Base-by-base conservation (phyloP, 495 filamentous ascomycete species). In the Pyrenula massariospora region DNA sequence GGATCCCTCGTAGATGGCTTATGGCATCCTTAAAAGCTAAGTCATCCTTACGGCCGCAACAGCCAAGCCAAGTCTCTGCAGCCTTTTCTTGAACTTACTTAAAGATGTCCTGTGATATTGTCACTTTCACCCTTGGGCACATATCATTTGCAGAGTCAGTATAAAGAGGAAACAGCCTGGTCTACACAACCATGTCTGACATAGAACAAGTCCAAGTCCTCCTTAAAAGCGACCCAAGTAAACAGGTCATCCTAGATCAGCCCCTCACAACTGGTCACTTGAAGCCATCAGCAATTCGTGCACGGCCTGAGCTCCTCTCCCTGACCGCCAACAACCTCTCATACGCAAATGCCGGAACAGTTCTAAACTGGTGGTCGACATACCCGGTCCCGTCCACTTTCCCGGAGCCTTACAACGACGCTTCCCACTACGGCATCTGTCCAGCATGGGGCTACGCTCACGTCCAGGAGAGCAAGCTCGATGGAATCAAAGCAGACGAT, bases 371-470 rank as follows among this genome's bases (percentile, higher is more conserved):
- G 81, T 82, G 73, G 74, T 60, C 70, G 24, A 52, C 68, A 12
- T 74, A 71, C 47, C 72, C 70, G 0, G 65, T 72, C 2, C 68
- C 70, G 0, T 1, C 53, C 10, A 54, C 64, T 8, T 70, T 72
- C 0, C 79, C 81, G n/a, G 68, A 68, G 0, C 74, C 78, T 10
- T 82, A 77, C 65, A 74, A 77, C 59, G 74, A 83, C 60, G 24
- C 57, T 3, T 47, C 65, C 11, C 58, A 62, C 1, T 83, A 78
- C 66, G 78, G 77, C 22, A 76, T 80, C 50, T 74, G 77, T 23
- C 74, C 75, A 23, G 75, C 72, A 15, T 84, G 82, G 80, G 81
- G 82, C 0, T 81, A 73, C 61, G 76, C 70, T 10, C 65, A 68
- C 10, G 73, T 84, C 2, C 57, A 73, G 23, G 77, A 80, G 25